phyloP scores from a whole-genome alignment of 2,329 filamentous ascomycete species.

The Aspergillaceae sp. region DNA sequence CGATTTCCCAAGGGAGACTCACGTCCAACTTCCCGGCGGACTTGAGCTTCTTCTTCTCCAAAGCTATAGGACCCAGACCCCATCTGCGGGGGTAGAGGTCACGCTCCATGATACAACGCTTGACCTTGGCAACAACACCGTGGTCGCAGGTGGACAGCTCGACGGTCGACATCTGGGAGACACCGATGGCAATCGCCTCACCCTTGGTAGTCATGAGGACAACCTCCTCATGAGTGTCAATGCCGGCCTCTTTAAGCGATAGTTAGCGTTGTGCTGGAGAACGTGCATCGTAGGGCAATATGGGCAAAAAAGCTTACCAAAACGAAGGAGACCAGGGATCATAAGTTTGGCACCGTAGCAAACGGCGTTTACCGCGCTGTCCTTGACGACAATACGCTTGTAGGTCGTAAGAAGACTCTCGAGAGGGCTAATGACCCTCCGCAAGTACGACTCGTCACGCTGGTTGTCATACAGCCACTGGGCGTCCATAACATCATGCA shows the following conservation, averaged over 20 bases:
- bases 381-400: constrained; percentile 97
- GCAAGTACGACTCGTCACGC: constrained; percentile 84
- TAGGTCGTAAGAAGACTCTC: constrained; percentile 87
- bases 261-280: constrained; percentile 3
- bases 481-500: constrained; percentile 91
- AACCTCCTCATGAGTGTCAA: constrained; percentile 92
- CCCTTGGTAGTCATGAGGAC: constrained; percentile 99
- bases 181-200: constrained; percentile 92
- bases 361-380: constrained; percentile 89
- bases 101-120: constrained; percentile 99
- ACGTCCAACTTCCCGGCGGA: constrained; percentile 90
- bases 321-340: constrained; percentile 90
- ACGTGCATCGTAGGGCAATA: too few species aligned
- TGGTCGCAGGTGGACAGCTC: constrained; percentile 96
- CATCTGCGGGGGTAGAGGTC: constrained; percentile 94
- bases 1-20: constrained; percentile 19
- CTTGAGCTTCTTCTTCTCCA: constrained; percentile 99
- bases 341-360: constrained; percentile 99
- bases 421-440: constrained; percentile 81
- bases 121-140: constrained; percentile 96
- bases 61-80: constrained; percentile 86
- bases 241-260: constrained; percentile 59
- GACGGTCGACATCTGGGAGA: constrained; percentile 95
- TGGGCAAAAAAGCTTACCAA: constrained; percentile 50
- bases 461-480: constrained; percentile 96